These are phyloP conservation scores for Trichoderma endophyticum DNA, from an alignment of 2,329 filamentous ascomycete genomes.

Conservation along the genomic window DNA sequence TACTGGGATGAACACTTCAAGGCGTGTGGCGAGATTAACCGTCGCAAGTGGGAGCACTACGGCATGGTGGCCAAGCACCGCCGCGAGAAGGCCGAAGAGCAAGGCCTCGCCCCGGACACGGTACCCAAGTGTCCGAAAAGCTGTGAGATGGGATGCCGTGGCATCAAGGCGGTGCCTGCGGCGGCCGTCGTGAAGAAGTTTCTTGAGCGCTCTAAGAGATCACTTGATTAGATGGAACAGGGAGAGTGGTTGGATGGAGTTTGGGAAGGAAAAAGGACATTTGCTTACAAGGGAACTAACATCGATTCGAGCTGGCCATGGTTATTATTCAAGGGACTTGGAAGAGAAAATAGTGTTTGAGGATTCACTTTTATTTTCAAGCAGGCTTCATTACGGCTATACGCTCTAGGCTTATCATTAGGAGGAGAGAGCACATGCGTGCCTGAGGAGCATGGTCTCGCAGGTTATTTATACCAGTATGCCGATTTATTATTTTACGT, in stretches of 20 bases:
- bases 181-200: constrained; percentile 1
- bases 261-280: background rate
- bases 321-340: background rate
- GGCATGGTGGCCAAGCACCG: constrained; percentile 25
- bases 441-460: background rate
- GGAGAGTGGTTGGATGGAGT: background rate
- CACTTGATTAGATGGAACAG: background rate
- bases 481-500: background rate
- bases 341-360: background rate
- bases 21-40: constrained; percentile 21
- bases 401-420: background rate
- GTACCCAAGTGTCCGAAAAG: constrained; percentile 4
- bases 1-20: constrained; percentile 28
- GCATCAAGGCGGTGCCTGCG: constrained; percentile 1
- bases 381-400: background rate
- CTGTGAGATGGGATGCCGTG: constrained; percentile 22
- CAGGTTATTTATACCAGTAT: background rate
- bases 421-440: background rate
- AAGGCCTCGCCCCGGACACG: background rate
- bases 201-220: background rate
- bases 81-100: constrained; percentile 17
- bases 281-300: background rate
- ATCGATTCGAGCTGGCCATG: background rate
- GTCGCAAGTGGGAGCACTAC: constrained; percentile 28
- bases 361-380: background rate